Evolutionary conservation across 2,329 filamentous ascomycete species (phyloP), one percentile per base, ranked within the genome.

Genomic region (Fusarium oligoseptatum): DNA sequence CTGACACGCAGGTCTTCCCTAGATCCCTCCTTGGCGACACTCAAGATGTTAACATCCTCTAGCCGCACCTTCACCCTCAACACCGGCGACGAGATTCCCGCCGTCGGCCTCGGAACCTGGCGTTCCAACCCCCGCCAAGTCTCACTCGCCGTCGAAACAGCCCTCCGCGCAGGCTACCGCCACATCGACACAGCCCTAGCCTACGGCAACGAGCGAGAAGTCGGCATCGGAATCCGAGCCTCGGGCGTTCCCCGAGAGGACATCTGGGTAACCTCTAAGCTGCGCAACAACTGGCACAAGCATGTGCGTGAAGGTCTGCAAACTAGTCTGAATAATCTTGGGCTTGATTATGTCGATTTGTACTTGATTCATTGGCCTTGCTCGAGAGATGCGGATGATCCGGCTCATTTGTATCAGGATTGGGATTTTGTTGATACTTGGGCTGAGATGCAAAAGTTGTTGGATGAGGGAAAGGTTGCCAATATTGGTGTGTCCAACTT

Each of bases 401-500:
- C 87, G 43, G 91, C 88, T 83, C 93, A 94, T 87, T 90, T 92
- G 81, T 89, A 91, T 73, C 86, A 90, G 36, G 93, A 95, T 85
- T 96, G 94, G 94, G 89, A 94, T 85, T 96, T 94, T 83, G 87
- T 93, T 78, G 91, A 97, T 84, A 97, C 94, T 29, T 97, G 89
- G 90, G 85, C 87, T 70, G 91, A 94, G 84, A 86, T 94, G 87
- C 90, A 93, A 84, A 93, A 92, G 87, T 86, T 94, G 56, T 85
- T 90, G 27, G 89, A 83, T 12, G 91, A 89, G 52, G 89, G 88
- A 83, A 94, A 94, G 86, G 95, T 96, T 61, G 88, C 88, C 83
- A 94, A 94, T 85, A 95, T 97, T 81, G 94, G 94, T 78, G 93
- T 97, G 67, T 95, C 93, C 83, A 97, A 97, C 88, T 97, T 97